Evolutionary conservation across 139 green algal species (phyloP), one percentile per base, ranked within the genome.

Genomic region (Nannochloris sp.): DNA sequence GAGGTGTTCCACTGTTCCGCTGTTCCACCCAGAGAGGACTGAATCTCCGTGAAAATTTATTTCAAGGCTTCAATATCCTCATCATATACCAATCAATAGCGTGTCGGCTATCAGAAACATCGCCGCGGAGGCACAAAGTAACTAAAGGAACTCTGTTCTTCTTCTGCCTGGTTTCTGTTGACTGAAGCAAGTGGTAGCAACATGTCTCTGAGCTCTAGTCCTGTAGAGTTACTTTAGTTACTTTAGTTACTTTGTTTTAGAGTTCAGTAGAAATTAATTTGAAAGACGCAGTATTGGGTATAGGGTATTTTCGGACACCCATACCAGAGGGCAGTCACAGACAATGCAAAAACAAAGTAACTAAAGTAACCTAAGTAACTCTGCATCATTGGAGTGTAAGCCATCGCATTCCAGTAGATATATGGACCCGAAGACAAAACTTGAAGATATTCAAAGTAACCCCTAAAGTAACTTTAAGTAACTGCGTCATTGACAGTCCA

Each of bases 301-400:
- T 51, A 51, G 8, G n/a, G n/a, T n/a, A n/a, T n/a, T 51, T 51
- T 51, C 44, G 44, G 44, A 51, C 44, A 51, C 0, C 44, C 44
- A 51, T 51, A 51, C 44, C 44, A 51, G 9, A 24, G 44, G 44
- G 0, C 44, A 24, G 44, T 51, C 44, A 51, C 44, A 51, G 9
- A 24, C 8, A 51, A 16, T 51, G 44, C 44, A 51, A 2, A 51
- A 51, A 24, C 6, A 51, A 51, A 51, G 44, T 51, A 51, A 51
- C 44, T 51, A 10, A 53, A 53, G 46, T 53, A 53, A 53, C 46
- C 24, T 10, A 53, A 53, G 10, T 53, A 53, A 53, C 46, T 53
- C 46, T 53, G 46, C 46, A 53, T 53, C 46, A 53, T 53, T 53
- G 46, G 46, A 24, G 46, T 53, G 46, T 53, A 53, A 53, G 46